phyloP scores from a whole-genome alignment of 1,284 basidiomycete genomes.

The Trametes sp. region DNA sequence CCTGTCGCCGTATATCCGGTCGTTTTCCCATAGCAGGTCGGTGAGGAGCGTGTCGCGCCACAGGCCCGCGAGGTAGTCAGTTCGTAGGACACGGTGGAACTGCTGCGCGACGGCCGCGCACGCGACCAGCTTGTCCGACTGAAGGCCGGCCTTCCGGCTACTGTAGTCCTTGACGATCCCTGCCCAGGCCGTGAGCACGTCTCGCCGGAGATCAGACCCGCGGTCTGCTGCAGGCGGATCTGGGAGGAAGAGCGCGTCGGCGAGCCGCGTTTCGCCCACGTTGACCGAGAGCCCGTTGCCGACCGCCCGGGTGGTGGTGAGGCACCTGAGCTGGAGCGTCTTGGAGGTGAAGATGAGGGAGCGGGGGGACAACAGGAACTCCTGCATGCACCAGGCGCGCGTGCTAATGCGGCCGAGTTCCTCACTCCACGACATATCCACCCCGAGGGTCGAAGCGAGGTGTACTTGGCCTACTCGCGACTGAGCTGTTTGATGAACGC shows the following conservation, averaged over 20 bases:
- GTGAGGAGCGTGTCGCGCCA: slow-evolving; percentile 7
- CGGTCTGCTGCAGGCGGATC: not conserved
- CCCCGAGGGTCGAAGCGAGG: no score
- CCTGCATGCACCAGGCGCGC: no score
- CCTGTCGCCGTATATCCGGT: slow-evolving; percentile 4
- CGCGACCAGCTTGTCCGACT: slow-evolving; percentile 26
- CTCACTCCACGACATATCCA: no score
- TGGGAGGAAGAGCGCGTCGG: slow-evolving; percentile 14
- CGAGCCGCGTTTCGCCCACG: slow-evolving; percentile 6
- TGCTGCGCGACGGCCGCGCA: slow-evolving; percentile 24
- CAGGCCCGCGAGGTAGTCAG: slow-evolving; percentile 21
- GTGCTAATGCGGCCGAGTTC: no score
- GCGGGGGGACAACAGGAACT: no score
- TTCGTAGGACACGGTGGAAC: slow-evolving; percentile 20
- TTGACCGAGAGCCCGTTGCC: slow-evolving; percentile 15
- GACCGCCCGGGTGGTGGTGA: slow-evolving; percentile 13
- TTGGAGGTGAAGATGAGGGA: no score
- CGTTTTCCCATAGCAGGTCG: slow-evolving; percentile 26
- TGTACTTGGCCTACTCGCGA: no score
- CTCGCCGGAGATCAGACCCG: not conserved
- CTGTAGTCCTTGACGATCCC: slow-evolving; percentile 23
- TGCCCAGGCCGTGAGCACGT: slow-evolving; percentile 17
- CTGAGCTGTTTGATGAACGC: no score
- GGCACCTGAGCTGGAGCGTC: no score
- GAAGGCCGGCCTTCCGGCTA: slow-evolving; percentile 10